A percentile compares a stretch with the other conserved stretches of the same genome.
Conservation (phyloP, 1,139 yeast genomes). For the Pichia sp. region DNA sequence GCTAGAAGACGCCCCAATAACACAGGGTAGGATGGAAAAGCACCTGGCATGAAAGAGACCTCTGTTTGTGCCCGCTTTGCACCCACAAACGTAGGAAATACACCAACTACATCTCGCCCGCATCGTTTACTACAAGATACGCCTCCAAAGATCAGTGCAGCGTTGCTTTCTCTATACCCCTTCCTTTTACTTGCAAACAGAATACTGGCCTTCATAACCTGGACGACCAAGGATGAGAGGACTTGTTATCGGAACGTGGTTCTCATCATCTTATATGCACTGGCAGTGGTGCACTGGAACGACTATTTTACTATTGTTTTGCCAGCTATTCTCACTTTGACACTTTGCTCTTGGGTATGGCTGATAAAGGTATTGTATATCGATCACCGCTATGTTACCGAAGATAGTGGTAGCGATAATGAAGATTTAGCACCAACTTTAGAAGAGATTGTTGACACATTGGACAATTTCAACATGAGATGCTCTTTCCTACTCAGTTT, state of each 20-base stretch:
- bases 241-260: slow-evolving; percentile 40
- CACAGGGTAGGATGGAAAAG: no score
- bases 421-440: slow-evolving; percentile 36
- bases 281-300: slow-evolving; percentile 41
- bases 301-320: slow-evolving; percentile 30
- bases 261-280: slow-evolving; percentile 34
- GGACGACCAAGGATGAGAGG: slow-evolving; percentile 43
- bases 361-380: slow-evolving; percentile 36
- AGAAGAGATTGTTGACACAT: slow-evolving; percentile 47
- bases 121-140: slow-evolving; percentile 27
- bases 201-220: slow-evolving; percentile 40
- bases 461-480: slow-evolving; percentile 43
- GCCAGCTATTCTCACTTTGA: slow-evolving; percentile 33
- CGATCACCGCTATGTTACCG: slow-evolving; percentile 22
- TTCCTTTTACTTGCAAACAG: slow-evolving; percentile 38
- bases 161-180: slow-evolving; percentile 43
- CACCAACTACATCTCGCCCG: no score
- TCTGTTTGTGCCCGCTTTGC: no score
- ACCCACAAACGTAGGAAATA: no score
- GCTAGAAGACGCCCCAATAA: no score
- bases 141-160: slow-evolving; percentile 40
- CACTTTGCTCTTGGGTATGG: slow-evolving; percentile 41
- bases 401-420: no score
- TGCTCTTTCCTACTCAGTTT: slow-evolving; percentile 15
- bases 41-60: no score